Percentiles rank a stretch among this genome's conserved stretches.
Evolutionary conservation across 805 yeast genomes (phyloP).

Genomic region (Citeromyces matritensis): DNA sequence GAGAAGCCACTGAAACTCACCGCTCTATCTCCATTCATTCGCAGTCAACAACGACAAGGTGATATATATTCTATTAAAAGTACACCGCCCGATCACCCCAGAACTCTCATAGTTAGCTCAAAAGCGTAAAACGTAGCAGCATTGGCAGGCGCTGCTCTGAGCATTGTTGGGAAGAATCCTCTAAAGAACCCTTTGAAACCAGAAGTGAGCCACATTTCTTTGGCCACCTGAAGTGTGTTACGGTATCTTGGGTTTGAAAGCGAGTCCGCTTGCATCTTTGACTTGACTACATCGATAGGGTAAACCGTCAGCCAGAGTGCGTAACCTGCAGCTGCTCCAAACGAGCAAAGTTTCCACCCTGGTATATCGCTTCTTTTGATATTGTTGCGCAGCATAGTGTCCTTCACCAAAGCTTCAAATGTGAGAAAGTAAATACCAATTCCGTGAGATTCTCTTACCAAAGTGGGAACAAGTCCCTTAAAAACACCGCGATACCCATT

Average conservation of each 20-base stretch:
- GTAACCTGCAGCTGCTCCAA: constrained; percentile 68
- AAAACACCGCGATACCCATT: constrained; percentile 41
- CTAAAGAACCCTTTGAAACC: constrained; percentile 74
- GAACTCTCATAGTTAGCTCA: constrained; percentile 70
- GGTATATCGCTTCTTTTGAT: constrained; percentile 61
- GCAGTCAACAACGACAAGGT: too few relatives aligned
- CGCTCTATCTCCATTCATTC: too few relatives aligned
- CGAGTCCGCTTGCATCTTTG: constrained; percentile 62
- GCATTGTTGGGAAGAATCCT: constrained; percentile 84
- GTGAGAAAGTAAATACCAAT: constrained; percentile 81
- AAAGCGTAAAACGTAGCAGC: constrained; percentile 94
- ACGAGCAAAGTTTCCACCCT: constrained; percentile 73
- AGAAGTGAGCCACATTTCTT: constrained; percentile 30
- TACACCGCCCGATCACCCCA: constrained; percentile 20
- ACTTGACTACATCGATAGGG: constrained; percentile 86
- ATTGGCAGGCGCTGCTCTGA: constrained; percentile 97
- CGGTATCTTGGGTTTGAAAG: constrained; percentile 43
- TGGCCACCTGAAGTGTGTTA: constrained; percentile 43
- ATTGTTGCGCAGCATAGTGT: constrained; percentile 33
- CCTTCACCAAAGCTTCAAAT: constrained; percentile 75
- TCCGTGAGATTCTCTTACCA: constrained; percentile 76
- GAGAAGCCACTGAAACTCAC: too few relatives aligned
- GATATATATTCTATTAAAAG: too few relatives aligned
- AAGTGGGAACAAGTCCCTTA: constrained; percentile 74
- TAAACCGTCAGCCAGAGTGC: constrained; percentile 75